A percentile compares a stretch with the other conserved stretches of the same genome.
These are phyloP conservation scores for Penicillium tannophilum DNA, from an alignment of 495 filamentous ascomycete species.

Conservation along the genomic window DNA sequence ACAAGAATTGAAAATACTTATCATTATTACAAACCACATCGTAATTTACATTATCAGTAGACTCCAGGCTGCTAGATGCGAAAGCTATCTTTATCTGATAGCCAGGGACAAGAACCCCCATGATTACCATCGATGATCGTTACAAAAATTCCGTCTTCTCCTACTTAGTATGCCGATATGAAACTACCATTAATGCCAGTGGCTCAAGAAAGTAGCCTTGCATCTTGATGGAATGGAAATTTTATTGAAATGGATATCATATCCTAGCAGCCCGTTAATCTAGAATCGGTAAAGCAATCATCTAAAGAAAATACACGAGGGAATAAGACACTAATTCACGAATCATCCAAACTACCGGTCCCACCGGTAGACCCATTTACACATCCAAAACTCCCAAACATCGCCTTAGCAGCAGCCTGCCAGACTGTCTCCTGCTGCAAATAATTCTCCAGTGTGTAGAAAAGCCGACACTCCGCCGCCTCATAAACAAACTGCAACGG, in stretches of 20 bases:
- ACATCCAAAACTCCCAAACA: slow-evolving; percentile 30
- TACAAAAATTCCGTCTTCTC: too few relatives aligned
- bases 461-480: slow-evolving; percentile 42
- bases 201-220: neutral
- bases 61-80: neutral
- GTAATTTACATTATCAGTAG: neutral
- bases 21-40: neutral
- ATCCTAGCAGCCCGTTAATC: neutral
- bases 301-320: neutral
- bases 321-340: neutral
- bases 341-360: slow-evolving; percentile 27
- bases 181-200: too few relatives aligned
- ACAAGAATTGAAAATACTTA: slow-evolving; percentile 39
- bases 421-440: slow-evolving; percentile 29
- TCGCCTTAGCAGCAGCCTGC: slow-evolving; percentile 30
- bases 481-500: slow-evolving; percentile 44
- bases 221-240: neutral
- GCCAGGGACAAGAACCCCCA: neutral
- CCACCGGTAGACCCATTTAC: slow-evolving; percentile 31
- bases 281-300: neutral
- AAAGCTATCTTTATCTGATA: neutral
- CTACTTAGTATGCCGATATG: too few relatives aligned
- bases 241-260: too few relatives aligned
- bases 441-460: slow-evolving; percentile 37
- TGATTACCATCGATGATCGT: too few relatives aligned